Evolutionary conservation across 768 basidiomycete species (phyloP), one percentile per base, ranked within the genome.

Genomic region (Sporobolomyces roseus): DNA sequence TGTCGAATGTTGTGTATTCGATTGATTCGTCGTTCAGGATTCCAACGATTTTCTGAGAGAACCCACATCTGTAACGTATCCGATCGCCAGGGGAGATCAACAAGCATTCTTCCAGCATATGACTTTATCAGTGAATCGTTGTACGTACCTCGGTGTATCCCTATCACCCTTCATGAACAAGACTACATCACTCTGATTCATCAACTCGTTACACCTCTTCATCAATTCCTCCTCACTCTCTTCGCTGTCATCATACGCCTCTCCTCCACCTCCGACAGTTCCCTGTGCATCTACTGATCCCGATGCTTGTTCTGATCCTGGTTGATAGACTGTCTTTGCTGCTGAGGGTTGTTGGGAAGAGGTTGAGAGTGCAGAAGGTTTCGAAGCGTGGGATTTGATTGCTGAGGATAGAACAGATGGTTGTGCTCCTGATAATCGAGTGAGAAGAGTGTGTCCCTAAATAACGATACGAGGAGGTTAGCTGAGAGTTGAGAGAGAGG

Each of bases 91-190:
- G n/a, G n/a, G n/a, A n/a, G n/a, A n/a, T n/a, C n/a, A n/a, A n/a
- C n/a, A n/a, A n/a, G n/a, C n/a, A n/a, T n/a, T n/a, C n/a, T n/a
- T n/a, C n/a, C n/a, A n/a, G n/a, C n/a, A n/a, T n/a, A n/a, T n/a
- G n/a, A n/a, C n/a, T n/a, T n/a, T n/a, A n/a, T n/a, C n/a, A n/a
- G n/a, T n/a, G n/a, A n/a, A n/a, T n/a, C n/a, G n/a, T n/a, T n/a
- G n/a, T 21, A 64, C 72, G 27, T 21, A 70, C 64, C 87, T 85
- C 9, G 91, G 91, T 3, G 80, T 81, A 36, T 86, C 83, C 0
- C 91, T 90, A 58, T 80, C 83, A 25, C 91, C 91, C 78, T 94
- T 94, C 90, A 94, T 93, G 83, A 93, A 92, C 65, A 93, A 75
- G 32, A 94, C 87, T 16, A 93, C 86, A 82, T 79, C 83, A 35